Percentiles rank a stretch among this genome's conserved stretches.
phyloP scores from a whole-genome alignment of 2,329 filamentous ascomycete species.

The Diaporthe velutina region DNA sequence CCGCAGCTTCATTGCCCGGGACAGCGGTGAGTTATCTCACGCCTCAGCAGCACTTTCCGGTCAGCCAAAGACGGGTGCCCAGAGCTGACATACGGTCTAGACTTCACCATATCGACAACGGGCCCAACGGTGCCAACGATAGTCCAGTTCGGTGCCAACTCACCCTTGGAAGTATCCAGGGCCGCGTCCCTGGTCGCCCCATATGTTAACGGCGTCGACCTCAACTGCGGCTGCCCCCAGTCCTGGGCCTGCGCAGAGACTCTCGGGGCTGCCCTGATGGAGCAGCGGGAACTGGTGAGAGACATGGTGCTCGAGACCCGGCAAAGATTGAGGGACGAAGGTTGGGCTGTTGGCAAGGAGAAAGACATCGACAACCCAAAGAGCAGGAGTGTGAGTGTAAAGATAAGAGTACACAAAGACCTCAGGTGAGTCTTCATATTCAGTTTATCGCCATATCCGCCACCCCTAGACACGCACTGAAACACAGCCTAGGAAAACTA shows the following conservation, averaged over 20 bases:
- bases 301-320: conserved; percentile 74
- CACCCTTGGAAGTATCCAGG: conserved; percentile 71
- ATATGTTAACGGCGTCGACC: conserved; percentile 73
- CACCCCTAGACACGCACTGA: neutral
- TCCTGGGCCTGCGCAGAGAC: conserved; percentile 78
- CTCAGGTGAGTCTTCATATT: conserved; percentile 56
- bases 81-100: conserved; percentile 47
- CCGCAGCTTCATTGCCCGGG: conserved; percentile 68
- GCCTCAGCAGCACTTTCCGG: neutral
- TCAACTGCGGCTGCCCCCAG: conserved; percentile 82
- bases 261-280: conserved; percentile 78
- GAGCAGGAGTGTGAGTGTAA: conserved; percentile 75
- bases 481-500: conserved; percentile 57
- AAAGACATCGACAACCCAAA: conserved; percentile 56
- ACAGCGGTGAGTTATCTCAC: conserved; percentile 62
- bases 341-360: conserved; percentile 63
- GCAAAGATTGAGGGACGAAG: conserved; percentile 61
- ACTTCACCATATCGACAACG: conserved; percentile 71
- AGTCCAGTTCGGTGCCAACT: conserved; percentile 76
- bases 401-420: conserved; percentile 78
- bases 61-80: neutral
- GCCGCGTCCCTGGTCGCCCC: conserved; percentile 73
- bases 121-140: conserved; percentile 70
- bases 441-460: neutral
- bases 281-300: conserved; percentile 72